A percentile compares a stretch with the other conserved stretches of the same genome.
These are phyloP conservation scores for Biscutella laevigata DNA, from an alignment of 441 rosid genomes.

Conservation along the genomic window DNA sequence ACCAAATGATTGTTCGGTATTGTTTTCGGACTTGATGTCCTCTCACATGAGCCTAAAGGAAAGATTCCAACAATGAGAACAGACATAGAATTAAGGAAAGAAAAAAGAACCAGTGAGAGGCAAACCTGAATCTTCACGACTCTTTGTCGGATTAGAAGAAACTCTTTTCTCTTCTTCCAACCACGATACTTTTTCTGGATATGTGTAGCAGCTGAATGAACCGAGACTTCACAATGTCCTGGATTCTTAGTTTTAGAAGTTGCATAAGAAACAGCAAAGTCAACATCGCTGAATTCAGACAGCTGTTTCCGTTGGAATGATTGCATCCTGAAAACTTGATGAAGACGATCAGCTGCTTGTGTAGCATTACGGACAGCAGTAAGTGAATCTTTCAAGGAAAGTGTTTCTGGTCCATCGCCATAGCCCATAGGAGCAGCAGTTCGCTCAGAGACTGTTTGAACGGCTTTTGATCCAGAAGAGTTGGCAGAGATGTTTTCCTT, in stretches of 20 bases:
- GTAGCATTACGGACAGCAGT: slow-evolving; percentile 88
- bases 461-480: slow-evolving; percentile 39
- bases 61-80: not conserved
- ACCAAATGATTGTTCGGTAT: slow-evolving; percentile 66
- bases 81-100: not conserved
- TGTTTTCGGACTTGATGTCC: slow-evolving; percentile 92
- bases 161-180: slow-evolving; percentile 83
- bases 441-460: slow-evolving; percentile 64
- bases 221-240: slow-evolving; percentile 36
- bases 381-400: slow-evolving; percentile 73
- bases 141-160: slow-evolving; percentile 61
- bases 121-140: slow-evolving; percentile 84
- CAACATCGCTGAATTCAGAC: slow-evolving; percentile 32
- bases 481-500: slow-evolving; percentile 32
- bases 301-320: slow-evolving; percentile 77
- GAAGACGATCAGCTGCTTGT: slow-evolving; percentile 84
- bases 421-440: slow-evolving; percentile 43
- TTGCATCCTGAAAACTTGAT: slow-evolving; percentile 81
- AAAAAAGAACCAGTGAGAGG: not conserved
- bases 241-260: slow-evolving; percentile 41
- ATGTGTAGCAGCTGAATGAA: slow-evolving; percentile 63
- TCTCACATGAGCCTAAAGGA: slow-evolving; percentile 78
- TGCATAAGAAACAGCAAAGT: slow-evolving; percentile 48
- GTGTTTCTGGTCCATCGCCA: slow-evolving; percentile 46
- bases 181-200: slow-evolving; percentile 91